A percentile compares a stretch with the other conserved stretches of the same genome.
These are phyloP conservation scores for Keithomyces neogunnii DNA, from an alignment of 2,329 filamentous ascomycete species.

Conservation along the genomic window DNA sequence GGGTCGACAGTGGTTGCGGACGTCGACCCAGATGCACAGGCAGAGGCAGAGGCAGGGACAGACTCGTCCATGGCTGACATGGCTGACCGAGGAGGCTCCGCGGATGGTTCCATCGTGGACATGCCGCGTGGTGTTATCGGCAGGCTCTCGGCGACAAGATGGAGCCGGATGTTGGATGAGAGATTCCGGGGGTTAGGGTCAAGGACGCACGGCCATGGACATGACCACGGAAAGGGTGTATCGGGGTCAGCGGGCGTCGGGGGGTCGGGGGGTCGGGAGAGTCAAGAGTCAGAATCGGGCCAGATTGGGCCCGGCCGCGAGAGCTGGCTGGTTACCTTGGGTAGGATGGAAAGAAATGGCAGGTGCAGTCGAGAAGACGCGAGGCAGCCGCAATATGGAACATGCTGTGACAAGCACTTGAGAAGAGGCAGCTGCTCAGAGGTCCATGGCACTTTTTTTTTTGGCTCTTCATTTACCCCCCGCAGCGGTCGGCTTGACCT, in stretches of 20 bases:
- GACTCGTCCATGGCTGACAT: background rate
- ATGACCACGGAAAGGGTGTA: constrained; percentile 4
- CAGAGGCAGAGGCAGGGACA: background rate
- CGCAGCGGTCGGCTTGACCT: too few relatives aligned
- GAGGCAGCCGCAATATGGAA: too few relatives aligned
- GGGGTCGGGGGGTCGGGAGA: too few relatives aligned
- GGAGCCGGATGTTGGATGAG: constrained; percentile 6
- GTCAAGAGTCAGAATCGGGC: background rate
- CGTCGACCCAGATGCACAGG: background rate
- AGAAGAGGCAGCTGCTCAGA: too few relatives aligned
- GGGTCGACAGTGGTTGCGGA: constrained; percentile 3
- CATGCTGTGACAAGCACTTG: too few relatives aligned
- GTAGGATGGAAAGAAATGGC: background rate
- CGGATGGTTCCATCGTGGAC: constrained; percentile 18
- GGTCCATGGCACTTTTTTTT: too few relatives aligned
- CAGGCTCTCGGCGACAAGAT: constrained; percentile 8
- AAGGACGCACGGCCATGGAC: constrained; percentile 8
- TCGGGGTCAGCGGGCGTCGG: background rate
- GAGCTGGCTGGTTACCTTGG: background rate
- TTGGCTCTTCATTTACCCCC: too few relatives aligned
- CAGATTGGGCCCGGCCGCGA: too few relatives aligned
- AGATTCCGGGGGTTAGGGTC: background rate
- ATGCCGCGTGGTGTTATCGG: constrained; percentile 1
- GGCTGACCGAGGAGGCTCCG: constrained; percentile 25
- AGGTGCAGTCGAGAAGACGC: too few relatives aligned